Percentiles rank a stretch among this genome's conserved stretches.
These are phyloP conservation scores for Gamsiella multidivaricata DNA, from an alignment of 192 early-diverging fungal genomes.

Conservation along the genomic window DNA sequence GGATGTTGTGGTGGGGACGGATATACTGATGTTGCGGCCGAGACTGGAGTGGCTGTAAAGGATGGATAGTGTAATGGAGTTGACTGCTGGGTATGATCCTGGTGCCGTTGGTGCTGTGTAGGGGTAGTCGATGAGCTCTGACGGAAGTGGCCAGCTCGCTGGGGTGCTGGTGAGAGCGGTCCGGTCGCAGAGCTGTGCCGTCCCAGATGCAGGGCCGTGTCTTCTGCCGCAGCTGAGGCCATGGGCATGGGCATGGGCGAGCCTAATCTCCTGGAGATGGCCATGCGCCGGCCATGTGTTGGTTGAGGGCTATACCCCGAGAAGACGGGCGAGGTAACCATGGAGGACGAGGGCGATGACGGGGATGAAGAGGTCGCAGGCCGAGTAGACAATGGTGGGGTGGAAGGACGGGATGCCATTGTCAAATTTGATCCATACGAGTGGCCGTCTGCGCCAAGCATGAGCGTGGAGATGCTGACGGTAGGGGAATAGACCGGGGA, in stretches of 20 bases:
- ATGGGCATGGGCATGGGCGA: slow-evolving; percentile 15
- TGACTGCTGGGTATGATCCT: slow-evolving; percentile 25
- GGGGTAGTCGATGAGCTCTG: slow-evolving; percentile 32
- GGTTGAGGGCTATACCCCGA: slow-evolving; percentile 6
- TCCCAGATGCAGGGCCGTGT: neutral
- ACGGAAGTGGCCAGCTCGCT: slow-evolving; percentile 19
- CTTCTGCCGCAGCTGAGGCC: neutral
- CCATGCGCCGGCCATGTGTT: slow-evolving; percentile 37
- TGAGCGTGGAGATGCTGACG: neutral
- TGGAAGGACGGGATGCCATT: neutral
- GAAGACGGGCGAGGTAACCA: slow-evolving; percentile 3
- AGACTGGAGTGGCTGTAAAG: neutral
- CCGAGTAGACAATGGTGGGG: slow-evolving; percentile 7
- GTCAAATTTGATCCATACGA: slow-evolving; percentile 11
- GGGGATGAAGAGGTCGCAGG: slow-evolving; percentile 12
- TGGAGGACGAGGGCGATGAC: slow-evolving; percentile 18
- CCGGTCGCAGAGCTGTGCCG: slow-evolving; percentile 1
- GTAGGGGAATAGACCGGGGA: slow-evolving; percentile 25
- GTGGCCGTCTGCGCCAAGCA: slow-evolving; percentile 7
- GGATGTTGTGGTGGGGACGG: slow-evolving; percentile 11
- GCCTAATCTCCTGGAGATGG: slow-evolving; percentile 25
- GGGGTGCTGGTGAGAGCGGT: neutral
- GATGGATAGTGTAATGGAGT: slow-evolving; percentile 3
- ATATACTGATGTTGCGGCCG: slow-evolving; percentile 14
- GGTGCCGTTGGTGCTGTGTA: slow-evolving; percentile 14